Conservation (phyloP, 139 green algal genomes). For the Chlorella sorokiniana region DNA sequence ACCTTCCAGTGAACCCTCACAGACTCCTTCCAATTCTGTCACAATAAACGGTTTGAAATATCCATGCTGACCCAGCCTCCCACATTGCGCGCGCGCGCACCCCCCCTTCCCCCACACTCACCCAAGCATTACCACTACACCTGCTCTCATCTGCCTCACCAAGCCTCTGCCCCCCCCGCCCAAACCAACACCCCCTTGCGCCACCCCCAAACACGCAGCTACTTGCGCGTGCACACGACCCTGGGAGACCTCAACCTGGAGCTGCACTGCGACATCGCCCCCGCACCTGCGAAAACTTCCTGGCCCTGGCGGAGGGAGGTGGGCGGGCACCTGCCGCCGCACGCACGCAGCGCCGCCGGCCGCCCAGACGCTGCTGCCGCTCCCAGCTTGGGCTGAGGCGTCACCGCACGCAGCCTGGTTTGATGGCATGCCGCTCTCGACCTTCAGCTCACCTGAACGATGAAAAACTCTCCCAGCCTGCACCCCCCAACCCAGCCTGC, state of each 20-base stretch:
- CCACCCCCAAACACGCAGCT: slow-evolving; percentile 40
- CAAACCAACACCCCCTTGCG: background rate
- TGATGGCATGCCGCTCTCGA: background rate
- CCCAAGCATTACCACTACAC: too few relatives aligned
- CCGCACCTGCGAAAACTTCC: slow-evolving; percentile 96
- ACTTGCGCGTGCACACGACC: slow-evolving; percentile 78
- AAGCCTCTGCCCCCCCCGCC: background rate
- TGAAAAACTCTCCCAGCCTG: too few relatives aligned
- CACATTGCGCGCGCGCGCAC: too few relatives aligned
- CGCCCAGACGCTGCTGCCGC: background rate
- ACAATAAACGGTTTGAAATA: too few relatives aligned
- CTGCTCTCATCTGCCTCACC: background rate
- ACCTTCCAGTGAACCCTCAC: too few relatives aligned
- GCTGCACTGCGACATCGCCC: slow-evolving; percentile 89
- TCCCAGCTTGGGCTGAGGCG: background rate
- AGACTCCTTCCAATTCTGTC: too few relatives aligned
- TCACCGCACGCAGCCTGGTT: too few relatives aligned
- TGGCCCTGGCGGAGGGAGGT: slow-evolving; percentile 79
- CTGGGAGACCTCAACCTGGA: slow-evolving; percentile 92
- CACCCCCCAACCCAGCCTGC: background rate
- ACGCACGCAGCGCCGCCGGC: too few relatives aligned
- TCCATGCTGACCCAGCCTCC: too few relatives aligned
- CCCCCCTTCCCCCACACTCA: too few relatives aligned
- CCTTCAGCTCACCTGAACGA: background rate
- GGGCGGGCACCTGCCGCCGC: background rate